Conservation (phyloP, 2,329 filamentous ascomycete genomes). For the Rutstroemia sp. region DNA sequence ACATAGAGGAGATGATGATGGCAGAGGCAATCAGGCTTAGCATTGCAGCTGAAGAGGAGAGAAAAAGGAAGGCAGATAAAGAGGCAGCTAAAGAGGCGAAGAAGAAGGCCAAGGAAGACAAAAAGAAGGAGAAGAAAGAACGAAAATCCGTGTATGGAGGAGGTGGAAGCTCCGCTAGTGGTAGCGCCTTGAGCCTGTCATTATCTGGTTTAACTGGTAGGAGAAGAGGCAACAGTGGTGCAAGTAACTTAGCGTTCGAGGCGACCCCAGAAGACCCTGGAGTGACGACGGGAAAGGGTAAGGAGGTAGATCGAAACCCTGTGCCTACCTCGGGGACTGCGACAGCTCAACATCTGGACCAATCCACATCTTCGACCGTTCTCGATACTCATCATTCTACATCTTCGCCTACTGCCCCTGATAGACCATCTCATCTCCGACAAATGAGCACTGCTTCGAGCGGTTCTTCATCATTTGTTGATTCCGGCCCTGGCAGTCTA, state of each 20-base stretch:
- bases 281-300: slow-evolving; percentile 49
- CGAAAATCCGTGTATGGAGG: slow-evolving; percentile 48
- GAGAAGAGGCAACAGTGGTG: slow-evolving; percentile 49
- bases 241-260: slow-evolving; percentile 53
- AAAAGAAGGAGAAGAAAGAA: slow-evolving; percentile 50
- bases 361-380: slow-evolving; percentile 12
- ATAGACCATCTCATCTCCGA: slow-evolving; percentile 63
- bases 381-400: slow-evolving; percentile 37
- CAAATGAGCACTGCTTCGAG: slow-evolving; percentile 86
- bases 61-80: slow-evolving; percentile 79
- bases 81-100: slow-evolving; percentile 76
- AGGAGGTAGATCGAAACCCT: slow-evolving; percentile 53
- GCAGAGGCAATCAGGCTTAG: slow-evolving; percentile 91
- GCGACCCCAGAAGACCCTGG: slow-evolving; percentile 40
- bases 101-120: slow-evolving; percentile 75
- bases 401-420: slow-evolving; percentile 39
- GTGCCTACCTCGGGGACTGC: slow-evolving; percentile 6
- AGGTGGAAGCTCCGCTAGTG: slow-evolving; percentile 46
- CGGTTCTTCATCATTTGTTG: slow-evolving; percentile 66
- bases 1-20: slow-evolving; percentile 97
- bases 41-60: slow-evolving; percentile 86
- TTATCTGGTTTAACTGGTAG: slow-evolving; percentile 39
- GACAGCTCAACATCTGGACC: slow-evolving; percentile 19
- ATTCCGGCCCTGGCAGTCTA: slow-evolving; percentile 49
- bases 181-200: slow-evolving; percentile 57